These are phyloP conservation scores for Microsporum canis DNA, from an alignment of 2,329 filamentous ascomycete species.

Conservation along the genomic window DNA sequence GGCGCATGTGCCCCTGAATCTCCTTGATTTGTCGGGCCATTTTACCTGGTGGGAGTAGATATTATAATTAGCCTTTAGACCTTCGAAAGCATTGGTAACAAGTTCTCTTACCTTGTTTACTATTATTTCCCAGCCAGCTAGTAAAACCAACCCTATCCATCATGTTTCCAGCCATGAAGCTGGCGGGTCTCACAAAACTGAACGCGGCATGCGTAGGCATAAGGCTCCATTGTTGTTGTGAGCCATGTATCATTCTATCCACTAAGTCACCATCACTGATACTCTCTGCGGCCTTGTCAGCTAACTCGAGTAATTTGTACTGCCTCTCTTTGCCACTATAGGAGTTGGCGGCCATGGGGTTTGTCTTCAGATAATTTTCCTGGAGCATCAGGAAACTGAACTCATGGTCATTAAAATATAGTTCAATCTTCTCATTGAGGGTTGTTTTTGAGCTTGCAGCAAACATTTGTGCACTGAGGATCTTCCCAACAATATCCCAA, in stretches of 20 bases:
- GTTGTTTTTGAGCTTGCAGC: slow-evolving; percentile 70
- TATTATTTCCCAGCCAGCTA: slow-evolving; percentile 89
- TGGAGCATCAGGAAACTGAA: slow-evolving; percentile 97
- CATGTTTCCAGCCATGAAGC: slow-evolving; percentile 71
- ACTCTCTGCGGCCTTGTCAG: slow-evolving; percentile 80
- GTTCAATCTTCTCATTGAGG: slow-evolving; percentile 92
- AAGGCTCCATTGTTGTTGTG: slow-evolving; percentile 94
- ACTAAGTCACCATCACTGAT: slow-evolving; percentile 96
- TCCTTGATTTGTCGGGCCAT: slow-evolving; percentile 76
- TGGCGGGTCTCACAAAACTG: slow-evolving; percentile 84
- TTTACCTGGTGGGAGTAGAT: slow-evolving; percentile 34
- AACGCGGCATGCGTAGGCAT: slow-evolving; percentile 96
- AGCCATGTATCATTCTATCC: slow-evolving; percentile 95
- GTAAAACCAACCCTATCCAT: slow-evolving; percentile 65
- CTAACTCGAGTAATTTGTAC: slow-evolving; percentile 73
- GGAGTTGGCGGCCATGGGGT: slow-evolving; percentile 53
- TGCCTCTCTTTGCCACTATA: slow-evolving; percentile 58
- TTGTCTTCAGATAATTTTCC: slow-evolving; percentile 87
- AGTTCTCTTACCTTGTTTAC: slow-evolving; percentile 56
- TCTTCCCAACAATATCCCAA: slow-evolving; percentile 94
- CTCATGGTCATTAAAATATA: slow-evolving; percentile 99
- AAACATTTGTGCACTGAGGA: slow-evolving; percentile 80
- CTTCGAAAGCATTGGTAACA: not conserved
- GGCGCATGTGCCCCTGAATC: slow-evolving; percentile 92
- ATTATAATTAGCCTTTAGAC: slow-evolving; percentile 13